Evolutionary conservation across 176 grass and related monocot species (phyloP), one percentile per base, ranked within the genome.

Genomic region (Canna indica): DNA sequence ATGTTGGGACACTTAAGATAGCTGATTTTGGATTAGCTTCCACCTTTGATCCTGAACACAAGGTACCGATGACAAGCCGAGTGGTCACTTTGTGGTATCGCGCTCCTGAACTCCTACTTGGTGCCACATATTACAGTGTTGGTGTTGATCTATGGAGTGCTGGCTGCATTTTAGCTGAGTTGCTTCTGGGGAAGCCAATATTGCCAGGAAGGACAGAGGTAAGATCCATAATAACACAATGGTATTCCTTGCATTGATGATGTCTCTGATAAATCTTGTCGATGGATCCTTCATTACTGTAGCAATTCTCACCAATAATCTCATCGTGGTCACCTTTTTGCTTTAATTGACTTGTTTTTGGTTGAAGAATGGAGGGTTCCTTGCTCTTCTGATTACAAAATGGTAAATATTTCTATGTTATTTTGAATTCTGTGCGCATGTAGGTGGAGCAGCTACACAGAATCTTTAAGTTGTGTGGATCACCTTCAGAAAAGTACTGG

Each of bases 391-490:
- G 2, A 38, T 38, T 38, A 38, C 4, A 7, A 38, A 44, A 44
- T 44, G 41, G 9, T 44, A 4, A 1, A 10, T 47, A 72, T 10
- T 4, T 47, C 42, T 47, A 70, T 17, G 34, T 27, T 46, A 46
- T 22, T 25, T 18, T 28, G 10, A 5, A 0, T 41, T 44, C 18
- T 36, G 16, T 52, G 47, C 0, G 57, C 27, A 45, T 54, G 28
- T 61, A 86, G 83, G 84, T 86, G 61, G 84, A 86, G 44, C 84
- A 86, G 66, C 70, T 86, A 71, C 84, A 86, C 41, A 86, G 57
- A 9, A 86, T 86, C 48, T 86, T 86, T 59, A 86, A 86, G 79
- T 26, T 86, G 66, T 86, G 84, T 59, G 84, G 84, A 24, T 79
- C 84, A 9, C 84, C 84, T 52, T 79, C 79, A 22, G 84, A 86